Conservation (phyloP, 2,329 filamentous ascomycete genomes). For the Westerdykella ornata region DNA sequence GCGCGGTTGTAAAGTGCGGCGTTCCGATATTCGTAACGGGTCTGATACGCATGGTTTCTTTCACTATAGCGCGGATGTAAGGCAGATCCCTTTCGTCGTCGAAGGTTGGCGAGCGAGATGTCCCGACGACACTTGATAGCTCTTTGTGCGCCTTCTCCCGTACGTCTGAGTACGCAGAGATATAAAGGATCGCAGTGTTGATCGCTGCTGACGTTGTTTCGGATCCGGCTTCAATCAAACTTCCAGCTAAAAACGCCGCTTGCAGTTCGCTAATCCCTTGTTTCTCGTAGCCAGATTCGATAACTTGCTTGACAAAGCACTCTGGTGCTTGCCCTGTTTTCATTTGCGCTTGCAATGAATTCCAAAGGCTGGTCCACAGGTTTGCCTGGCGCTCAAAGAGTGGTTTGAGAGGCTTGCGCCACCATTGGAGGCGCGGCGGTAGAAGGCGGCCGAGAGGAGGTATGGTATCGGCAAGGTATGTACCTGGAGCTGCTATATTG, state of each 20-base stretch:
- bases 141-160: conserved; percentile 21
- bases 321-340: conserved; percentile 29
- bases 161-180: conserved; percentile 19
- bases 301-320: conserved; percentile 33
- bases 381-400: conserved; percentile 28
- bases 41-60: conserved; percentile 42
- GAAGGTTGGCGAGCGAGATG: conserved; percentile 25
- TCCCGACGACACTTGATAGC: conserved; percentile 13
- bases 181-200: conserved; percentile 28
- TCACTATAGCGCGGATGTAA: conserved; percentile 34
- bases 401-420: conserved; percentile 22
- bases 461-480: conserved; percentile 28
- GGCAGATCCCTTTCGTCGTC: conserved; percentile 42
- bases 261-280: conserved; percentile 33
- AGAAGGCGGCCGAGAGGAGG: conserved; percentile 23
- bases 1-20: conserved; percentile 31
- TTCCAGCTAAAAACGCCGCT: conserved; percentile 32
- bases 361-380: conserved; percentile 31
- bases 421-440: conserved; percentile 26
- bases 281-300: conserved; percentile 34
- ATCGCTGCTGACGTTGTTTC: conserved; percentile 36
- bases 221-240: conserved; percentile 37
- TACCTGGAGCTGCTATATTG: conserved; percentile 22
- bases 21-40: conserved; percentile 32
- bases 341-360: conserved; percentile 24